A percentile compares a stretch with the other conserved stretches of the same genome.
These are phyloP conservation scores for Aphanomyces cochlioides DNA, from an alignment of 352 stramenopile genomes.

Conservation along the genomic window DNA sequence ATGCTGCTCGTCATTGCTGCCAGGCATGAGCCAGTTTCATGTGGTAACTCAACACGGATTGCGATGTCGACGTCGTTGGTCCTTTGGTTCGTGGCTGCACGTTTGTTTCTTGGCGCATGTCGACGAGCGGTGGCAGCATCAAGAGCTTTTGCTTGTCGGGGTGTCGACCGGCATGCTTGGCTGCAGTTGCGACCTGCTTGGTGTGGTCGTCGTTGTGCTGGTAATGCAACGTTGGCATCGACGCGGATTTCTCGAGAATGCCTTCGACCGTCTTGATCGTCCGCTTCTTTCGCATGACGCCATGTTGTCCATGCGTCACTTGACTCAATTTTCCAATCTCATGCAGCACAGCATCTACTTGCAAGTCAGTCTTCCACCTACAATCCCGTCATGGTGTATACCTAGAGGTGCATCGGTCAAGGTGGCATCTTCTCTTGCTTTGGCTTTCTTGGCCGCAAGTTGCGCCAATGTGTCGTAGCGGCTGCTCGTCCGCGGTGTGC, in stretches of 20 bases:
- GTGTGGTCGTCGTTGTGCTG: too few species aligned
- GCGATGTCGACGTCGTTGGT: conserved; percentile 22
- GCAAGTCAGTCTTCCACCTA: conserved; percentile 1
- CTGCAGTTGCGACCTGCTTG: background rate
- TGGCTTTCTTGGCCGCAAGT: conserved; percentile 6
- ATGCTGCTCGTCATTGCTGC: conserved; percentile 34
- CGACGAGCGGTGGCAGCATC: background rate
- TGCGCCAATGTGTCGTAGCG: conserved; percentile 12
- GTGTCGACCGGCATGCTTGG: background rate
- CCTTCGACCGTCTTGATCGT: conserved; percentile 20
- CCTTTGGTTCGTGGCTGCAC: background rate
- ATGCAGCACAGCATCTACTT: conserved; percentile 46
- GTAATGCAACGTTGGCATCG: background rate
- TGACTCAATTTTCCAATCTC: conserved; percentile 48
- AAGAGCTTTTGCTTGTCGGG: background rate
- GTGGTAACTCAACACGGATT: conserved; percentile 51
- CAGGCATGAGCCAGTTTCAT: conserved; percentile 62
- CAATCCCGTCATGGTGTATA: background rate
- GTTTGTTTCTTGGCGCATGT: background rate
- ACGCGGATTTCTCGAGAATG: conserved; percentile 15
- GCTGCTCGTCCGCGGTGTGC: conserved; percentile 2
- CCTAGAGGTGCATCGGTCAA: background rate
- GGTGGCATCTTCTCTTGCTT: background rate
- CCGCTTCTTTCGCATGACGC: conserved; percentile 14
- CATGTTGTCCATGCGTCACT: background rate